Evolutionary conservation across 176 grass and related monocot genomes (phyloP), one percentile per base, ranked within the genome.

Genomic region (Rhynchospora tenuis): DNA sequence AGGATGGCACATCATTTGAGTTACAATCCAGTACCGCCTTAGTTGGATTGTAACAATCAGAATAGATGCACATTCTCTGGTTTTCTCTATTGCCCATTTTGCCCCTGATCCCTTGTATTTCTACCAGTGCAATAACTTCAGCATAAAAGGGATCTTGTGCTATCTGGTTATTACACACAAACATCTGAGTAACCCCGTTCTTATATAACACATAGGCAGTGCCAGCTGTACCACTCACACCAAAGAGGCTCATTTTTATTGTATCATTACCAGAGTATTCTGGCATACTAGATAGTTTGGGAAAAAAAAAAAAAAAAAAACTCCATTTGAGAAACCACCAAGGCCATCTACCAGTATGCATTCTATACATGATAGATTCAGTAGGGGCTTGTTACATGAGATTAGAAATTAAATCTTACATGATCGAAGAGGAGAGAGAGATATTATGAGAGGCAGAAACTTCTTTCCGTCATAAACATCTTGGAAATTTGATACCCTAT

Each of bases 391-490:
- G 27, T 44, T 48, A 44, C 33, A 65, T 61, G 5, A 48, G 19
- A 24, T 43, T 22, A 62, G 12, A 62, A 9, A 75, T n/a, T 59
- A 79, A 46, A 98, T 93, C 89, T 95, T 99, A 1, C 93, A 91
- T 71, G 96, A 88, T 61, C 96, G 80, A 69, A 99, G 54, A 9
- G 96, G 93, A 59, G 96, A 98, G 13, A 19, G 95, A 99, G 10
- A 99, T 86, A 83, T 99, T 99, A 83, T 87, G 96, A 63, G 93
- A 85, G 81, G 96, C 96, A 88, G 96, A 99, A 74, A 99, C 93
- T 86, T 95, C 95, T 86, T 95, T 99, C 11, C 93, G 96, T 95
- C 96, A 28, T 91, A 93, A 87, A 99, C 86, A 81, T 91, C 91
- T 85, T 91, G 93, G 85, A 99, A 99, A 84, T 91, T 87, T 73